Evolutionary conservation across 1,284 basidiomycete genomes (phyloP).

Genomic region (Tranzscheliella williamsii): DNA sequence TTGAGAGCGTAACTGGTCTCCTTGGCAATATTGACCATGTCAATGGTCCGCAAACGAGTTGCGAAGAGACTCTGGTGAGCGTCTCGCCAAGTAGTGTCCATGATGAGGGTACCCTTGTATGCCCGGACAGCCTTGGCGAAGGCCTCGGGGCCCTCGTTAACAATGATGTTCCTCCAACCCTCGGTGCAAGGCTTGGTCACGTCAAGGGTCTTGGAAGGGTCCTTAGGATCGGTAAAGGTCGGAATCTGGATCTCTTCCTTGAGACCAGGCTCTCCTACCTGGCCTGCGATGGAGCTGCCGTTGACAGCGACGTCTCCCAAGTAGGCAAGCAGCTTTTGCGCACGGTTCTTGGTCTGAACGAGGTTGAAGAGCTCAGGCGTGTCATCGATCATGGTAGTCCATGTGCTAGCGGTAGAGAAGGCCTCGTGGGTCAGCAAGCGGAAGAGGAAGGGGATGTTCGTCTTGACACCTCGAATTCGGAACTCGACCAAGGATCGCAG

Average conservation of each 20-base stretch:
- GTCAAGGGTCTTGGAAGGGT: slow-evolving; percentile 76
- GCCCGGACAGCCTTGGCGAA: slow-evolving; percentile 97
- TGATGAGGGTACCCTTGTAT: slow-evolving; percentile 79
- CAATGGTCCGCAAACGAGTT: slow-evolving; percentile 91
- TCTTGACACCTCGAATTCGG: slow-evolving; percentile 97
- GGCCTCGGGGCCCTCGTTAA: slow-evolving; percentile 94
- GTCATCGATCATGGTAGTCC: slow-evolving; percentile 88
- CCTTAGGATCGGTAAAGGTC: slow-evolving; percentile 75
- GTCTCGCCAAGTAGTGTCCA: slow-evolving; percentile 93
- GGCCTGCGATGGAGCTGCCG: slow-evolving; percentile 93
- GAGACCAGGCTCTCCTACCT: slow-evolving; percentile 90
- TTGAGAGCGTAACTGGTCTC: slow-evolving; percentile 85
- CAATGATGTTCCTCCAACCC: slow-evolving; percentile 98
- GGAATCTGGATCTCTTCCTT: slow-evolving; percentile 87
- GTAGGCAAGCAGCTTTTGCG: slow-evolving; percentile 94
- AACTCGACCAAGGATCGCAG: slow-evolving; percentile 97
- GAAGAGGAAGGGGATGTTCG: slow-evolving; percentile 98
- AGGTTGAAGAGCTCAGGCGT: slow-evolving; percentile 98
- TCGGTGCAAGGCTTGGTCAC: slow-evolving; percentile 78
- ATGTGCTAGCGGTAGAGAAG: slow-evolving; percentile 93
- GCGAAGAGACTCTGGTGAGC: slow-evolving; percentile 97
- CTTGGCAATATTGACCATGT: slow-evolving; percentile 98
- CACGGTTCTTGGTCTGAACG: slow-evolving; percentile 95
- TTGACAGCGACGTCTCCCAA: slow-evolving; percentile 98
- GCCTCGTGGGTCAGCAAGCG: slow-evolving; percentile 95